Evolutionary conservation across 176 grass and related monocot genomes (phyloP), one percentile per base, ranked within the genome.

Genomic region (Eragrostis curvula): DNA sequence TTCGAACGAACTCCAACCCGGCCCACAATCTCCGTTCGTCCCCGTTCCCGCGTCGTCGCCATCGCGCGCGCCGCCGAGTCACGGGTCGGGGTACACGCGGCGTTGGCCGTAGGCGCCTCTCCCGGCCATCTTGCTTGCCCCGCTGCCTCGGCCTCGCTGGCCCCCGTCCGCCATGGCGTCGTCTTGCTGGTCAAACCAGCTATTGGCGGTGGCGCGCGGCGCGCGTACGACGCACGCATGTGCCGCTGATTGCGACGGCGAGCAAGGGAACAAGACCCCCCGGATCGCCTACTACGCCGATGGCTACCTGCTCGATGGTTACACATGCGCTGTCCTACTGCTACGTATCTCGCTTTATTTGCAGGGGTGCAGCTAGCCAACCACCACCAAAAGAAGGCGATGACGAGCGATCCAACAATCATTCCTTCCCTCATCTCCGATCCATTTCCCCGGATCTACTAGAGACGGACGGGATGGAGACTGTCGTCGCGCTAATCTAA

Each of bases 231-330:
- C 55, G 55, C 55, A 60, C 57, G 57, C 74, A 75, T 75, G 77
- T 74, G 85, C 73, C 68, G 71, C 67, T 44, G 87, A 78, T 78
- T 58, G 48, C 74, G 56, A 74, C 72, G 45, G 18, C 43, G 52
- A 28, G 27, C 14, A 66, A 61, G 50, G 47, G 53, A 58, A 60
- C 79, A 5, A 21, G 23, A 18, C 7, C 50, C 20, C 7, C 50
- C 20, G 3, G 73, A 39, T 57, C 18, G 69, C 32, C 32, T 36
- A 7, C 55, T 57, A 57, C 55, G 9, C 20, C 21, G 7, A 57
- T 57, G 21, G 21, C 55, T 57, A 57, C 55, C 55, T 57, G 55
- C 55, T 23, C 55, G 55, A 57, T 57, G 21, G 55, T 24, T 57
- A 57, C 55, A 23, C 55, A 57, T 57, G 55, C 55, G 55, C 55